Evolutionary conservation across 2,329 filamentous ascomycete species (phyloP), one percentile per base, ranked within the genome.

Genomic region (Claviceps spartinae): DNA sequence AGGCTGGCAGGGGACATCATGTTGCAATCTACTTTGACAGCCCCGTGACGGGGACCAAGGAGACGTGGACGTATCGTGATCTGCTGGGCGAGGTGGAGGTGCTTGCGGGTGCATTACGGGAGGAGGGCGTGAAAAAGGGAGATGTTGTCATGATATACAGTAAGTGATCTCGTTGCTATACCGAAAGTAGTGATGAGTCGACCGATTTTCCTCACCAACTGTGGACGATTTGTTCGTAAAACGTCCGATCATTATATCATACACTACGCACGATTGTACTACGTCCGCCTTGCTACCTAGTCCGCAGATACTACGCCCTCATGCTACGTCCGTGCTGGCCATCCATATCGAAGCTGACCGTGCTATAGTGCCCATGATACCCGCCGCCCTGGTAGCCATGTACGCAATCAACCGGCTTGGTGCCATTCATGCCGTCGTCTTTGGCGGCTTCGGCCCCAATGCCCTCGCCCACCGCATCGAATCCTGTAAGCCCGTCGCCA

Each of bases 131-230:
- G 5, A 75, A 75, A 58, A 88, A 79, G 66, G 89, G 90, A 1
- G 87, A 96, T 70, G 85, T 93, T 1, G 88, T 96, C 5, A 76
- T 96, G 56, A 79, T 96, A 30, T 97, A 96, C 67, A 95, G 85
- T 87, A 67, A 64, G 80, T 52, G 4, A 11, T 34, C 4, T 4
- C 30, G 9, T 34, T 11, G 1, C 30, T 34, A 4, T 34, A 34
- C 30, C 30, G 30, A 34, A 34, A 34, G 30, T 34, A 34, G 9
- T 34, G 9, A 11, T 11, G 30, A 34, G 9, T 34, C 30, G 30
- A 34, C 30, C 30, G 9, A 11, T 34, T 8, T 30, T 14, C 46
- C 18, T 46, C 44, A 46, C 30, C n/a, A 38, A 4, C 2, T 34
- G 30, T 34, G 8, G 30, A 9, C 8, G 22, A 2, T 8, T 30